Evolutionary conservation across 108 stramenopile species (phyloP), one percentile per base, ranked within the genome.

Genomic region (Cyclotella atomus): DNA sequence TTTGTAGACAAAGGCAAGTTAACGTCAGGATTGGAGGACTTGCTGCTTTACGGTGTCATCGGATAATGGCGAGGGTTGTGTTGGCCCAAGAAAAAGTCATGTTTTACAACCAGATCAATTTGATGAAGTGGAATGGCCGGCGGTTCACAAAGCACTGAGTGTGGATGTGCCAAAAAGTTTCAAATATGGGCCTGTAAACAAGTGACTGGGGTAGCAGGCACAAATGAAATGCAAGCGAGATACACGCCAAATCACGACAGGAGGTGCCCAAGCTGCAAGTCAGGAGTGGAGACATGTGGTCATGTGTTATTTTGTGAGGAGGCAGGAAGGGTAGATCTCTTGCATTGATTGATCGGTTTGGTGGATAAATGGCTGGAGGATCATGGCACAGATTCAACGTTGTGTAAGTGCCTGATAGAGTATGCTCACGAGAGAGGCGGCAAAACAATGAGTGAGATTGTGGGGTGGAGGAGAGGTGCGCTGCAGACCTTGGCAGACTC

Each of bases 131-230:
- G 16, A 46, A 12, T 66, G 65, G 65, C 5, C 19, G 17, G 1
- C 46, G 16, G 5, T 24, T 2, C 28, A 34, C 3, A n/a, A n/a
- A 28, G 25, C 65, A 44, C 20, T 66, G 47, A 1, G 2, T 27
- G 29, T 5, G 24, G 65, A 32, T 0, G 47, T 28, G 8, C 28
- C 47, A 19, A 28, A 12, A 66, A 50, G 46, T 49, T 66, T 17
- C 65, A 66, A 14, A 32, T 66, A 0, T 66, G 65, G 45, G 65
- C 65, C 43, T 49, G 46, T 49, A 49, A 66, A 24, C 65, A 66
- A 24, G 65, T 50, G 0, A 66, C 33, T 46, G 46, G 30, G 1
- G 29, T 66, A 20, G 21, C 65, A 27, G 32, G 47, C 2, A 50
- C 65, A 28, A 66, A 66, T 15, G 3, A 28, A 2, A 66, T 46